Evolutionary conservation across 805 yeast genomes (phyloP).

Genomic region (Zygotorulaspora chibaensis): DNA sequence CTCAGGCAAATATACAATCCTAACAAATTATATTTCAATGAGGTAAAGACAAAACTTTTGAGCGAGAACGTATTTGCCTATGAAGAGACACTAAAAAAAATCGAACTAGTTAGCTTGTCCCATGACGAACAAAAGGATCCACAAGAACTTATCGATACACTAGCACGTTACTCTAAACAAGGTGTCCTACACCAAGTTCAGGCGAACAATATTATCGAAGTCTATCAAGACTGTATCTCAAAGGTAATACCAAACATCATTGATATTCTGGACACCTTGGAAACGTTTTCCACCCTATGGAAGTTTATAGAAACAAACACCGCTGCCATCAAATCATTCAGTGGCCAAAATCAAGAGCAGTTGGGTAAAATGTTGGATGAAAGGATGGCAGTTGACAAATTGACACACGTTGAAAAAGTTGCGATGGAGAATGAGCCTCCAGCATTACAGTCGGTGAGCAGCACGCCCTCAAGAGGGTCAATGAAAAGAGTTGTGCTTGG

Average conservation of each 20-base stretch:
- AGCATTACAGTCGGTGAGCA: slow-evolving; percentile 2
- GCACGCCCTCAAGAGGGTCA: slow-evolving; percentile 1
- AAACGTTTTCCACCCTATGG: slow-evolving; percentile 24
- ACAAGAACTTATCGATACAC: slow-evolving; percentile 6
- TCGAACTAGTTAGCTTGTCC: slow-evolving; percentile 18
- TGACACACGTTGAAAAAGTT: slow-evolving; percentile 17
- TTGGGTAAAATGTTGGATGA: slow-evolving; percentile 27
- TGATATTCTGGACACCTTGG: slow-evolving; percentile 11
- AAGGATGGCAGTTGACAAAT: slow-evolving; percentile 27
- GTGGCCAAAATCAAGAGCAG: slow-evolving; percentile 14
- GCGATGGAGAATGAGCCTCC: slow-evolving; percentile 4
- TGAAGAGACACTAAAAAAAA: slow-evolving; percentile 16
- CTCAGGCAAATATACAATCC: slow-evolving; percentile 29
- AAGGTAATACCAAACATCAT: slow-evolving; percentile 17
- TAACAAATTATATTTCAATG: slow-evolving; percentile 19
- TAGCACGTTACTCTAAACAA: slow-evolving; percentile 14
- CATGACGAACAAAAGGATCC: slow-evolving; percentile 3
- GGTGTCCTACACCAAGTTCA: slow-evolving; percentile 19
- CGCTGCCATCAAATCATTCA: slow-evolving; percentile 10
- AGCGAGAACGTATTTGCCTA: slow-evolving; percentile 26
- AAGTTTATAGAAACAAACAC: slow-evolving; percentile 21
- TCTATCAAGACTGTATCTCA: slow-evolving; percentile 18
- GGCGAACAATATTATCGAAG: slow-evolving; percentile 16
- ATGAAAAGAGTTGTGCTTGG: slow-evolving; percentile 10
- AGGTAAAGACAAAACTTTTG: slow-evolving; percentile 16